Base-by-base conservation (phyloP, 768 basidiomycete species). In the Kwoniella mangroviensis region DNA sequence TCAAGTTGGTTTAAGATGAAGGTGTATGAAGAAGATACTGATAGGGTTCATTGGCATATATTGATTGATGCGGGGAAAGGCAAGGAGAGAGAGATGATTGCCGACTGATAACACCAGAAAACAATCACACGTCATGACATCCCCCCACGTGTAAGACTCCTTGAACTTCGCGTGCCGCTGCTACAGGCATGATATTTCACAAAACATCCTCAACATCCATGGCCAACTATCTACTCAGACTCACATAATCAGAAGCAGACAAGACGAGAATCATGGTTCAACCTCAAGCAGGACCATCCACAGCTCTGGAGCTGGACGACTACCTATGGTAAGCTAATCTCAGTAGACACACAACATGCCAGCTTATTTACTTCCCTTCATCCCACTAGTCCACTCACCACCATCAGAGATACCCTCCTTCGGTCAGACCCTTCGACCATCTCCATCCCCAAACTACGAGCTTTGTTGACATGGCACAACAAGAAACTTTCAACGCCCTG, bases 381-480 rank as follows among this genome's bases (percentile, higher is more conserved):
- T 49, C 19, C 45, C 11, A 41, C 10, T 40, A 79, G 78, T 34
- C 78, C 78, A 3, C 64, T 79, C 34, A 74, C 73, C 10, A 72
- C 73, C 3, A 71, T 80, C 22, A 72, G 76, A 54, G 73, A 80
- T 66, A 71, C 73, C 53, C 72, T 80, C n/a, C 68, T 65, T 13
- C 55, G 64, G 19, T 68, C 78, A 7, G 53, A 73, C 34, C 42
- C 70, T 7, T 58, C 68, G 2, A 28, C 42, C 24, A 60, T 66
- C 19, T 68, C 77, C n/a, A 71, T 73, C 19, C 64, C 70, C 26
- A 75, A 73, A 34, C 71, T 80, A 9, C 63, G 26, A 28, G 21
- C 51, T 13, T 67, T 78, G 1, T 41, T 80, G 9, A 34, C 53
- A 26, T 70, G 63, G 45, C 79, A 80, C 59, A 63, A 73, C 6